Conservation (phyloP, 176 grass and related monocot genomes). For the Ensete glaucum region DNA sequence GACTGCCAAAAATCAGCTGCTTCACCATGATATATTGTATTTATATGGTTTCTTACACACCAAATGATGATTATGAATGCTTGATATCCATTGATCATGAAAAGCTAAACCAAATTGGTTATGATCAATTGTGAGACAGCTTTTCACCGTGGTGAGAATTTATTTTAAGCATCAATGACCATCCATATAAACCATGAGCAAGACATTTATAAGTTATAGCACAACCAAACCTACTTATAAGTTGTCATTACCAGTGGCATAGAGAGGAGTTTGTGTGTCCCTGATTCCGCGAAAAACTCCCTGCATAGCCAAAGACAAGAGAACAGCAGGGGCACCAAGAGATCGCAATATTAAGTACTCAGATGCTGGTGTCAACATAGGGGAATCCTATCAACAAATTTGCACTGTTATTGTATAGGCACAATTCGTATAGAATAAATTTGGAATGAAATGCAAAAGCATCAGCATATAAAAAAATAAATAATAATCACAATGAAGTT, state of each 20-base stretch:
- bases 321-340: slow-evolving; percentile 80
- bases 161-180: too few species aligned
- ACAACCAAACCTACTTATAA: background rate
- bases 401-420: background rate
- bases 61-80: too few species aligned
- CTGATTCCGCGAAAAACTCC: slow-evolving; percentile 90
- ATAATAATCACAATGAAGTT: background rate
- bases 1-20: too few species aligned
- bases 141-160: too few species aligned
- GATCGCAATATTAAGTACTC: slow-evolving; percentile 78
- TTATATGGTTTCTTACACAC: too few species aligned
- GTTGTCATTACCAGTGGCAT: slow-evolving; percentile 64
- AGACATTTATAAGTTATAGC: too few species aligned
- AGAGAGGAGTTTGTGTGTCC: slow-evolving; percentile 80
- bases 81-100: too few species aligned
- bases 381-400: slow-evolving; percentile 47
- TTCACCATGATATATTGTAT: too few species aligned
- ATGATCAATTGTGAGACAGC: too few species aligned
- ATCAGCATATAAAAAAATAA: background rate
- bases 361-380: slow-evolving; percentile 56
- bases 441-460: background rate
- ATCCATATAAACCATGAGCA: too few species aligned
- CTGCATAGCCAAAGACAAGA: slow-evolving; percentile 75
- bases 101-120: too few species aligned
- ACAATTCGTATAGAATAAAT: background rate